These are phyloP conservation scores for Mediolabrus comicus DNA, from an alignment of 108 stramenopile species.

Conservation along the genomic window DNA sequence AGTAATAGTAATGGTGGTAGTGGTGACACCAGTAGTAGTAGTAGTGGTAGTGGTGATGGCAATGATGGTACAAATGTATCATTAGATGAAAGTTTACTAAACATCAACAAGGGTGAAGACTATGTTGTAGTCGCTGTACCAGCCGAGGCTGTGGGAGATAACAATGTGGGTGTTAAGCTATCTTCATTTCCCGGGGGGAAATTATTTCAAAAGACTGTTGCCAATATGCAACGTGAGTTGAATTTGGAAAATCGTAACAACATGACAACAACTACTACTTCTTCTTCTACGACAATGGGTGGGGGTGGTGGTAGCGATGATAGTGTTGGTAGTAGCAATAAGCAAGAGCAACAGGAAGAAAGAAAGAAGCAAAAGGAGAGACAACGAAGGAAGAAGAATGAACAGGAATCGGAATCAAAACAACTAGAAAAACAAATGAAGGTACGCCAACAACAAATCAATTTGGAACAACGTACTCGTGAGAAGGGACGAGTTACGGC, in stretches of 20 bases:
- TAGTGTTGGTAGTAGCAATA: neutral
- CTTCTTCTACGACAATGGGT: no score
- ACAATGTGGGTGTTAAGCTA: neutral
- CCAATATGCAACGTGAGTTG: neutral
- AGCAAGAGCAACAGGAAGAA: neutral
- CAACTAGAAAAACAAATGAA: conserved; percentile 2
- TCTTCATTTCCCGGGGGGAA: conserved; percentile 4
- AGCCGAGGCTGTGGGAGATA: neutral
- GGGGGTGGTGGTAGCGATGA: neutral
- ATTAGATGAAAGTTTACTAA: neutral
- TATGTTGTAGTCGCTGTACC: conserved; percentile 3
- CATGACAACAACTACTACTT: neutral
- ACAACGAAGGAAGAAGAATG: neutral
- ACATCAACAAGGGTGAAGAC: conserved; percentile 3
- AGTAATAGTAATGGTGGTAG: neutral
- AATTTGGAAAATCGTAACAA: neutral
- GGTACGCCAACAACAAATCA: conserved; percentile 11
- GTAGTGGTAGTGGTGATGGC: conserved; percentile 1
- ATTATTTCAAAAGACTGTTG: conserved; percentile 1
- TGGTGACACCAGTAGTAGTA: neutral
- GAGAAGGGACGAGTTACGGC: conserved; percentile 55
- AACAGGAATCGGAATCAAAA: neutral
- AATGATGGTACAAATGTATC: neutral
- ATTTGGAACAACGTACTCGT: conserved; percentile 20
- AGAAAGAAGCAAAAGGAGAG: neutral